Evolutionary conservation across 768 basidiomycete species (phyloP).

Genomic region (Suillus subluteus): DNA sequence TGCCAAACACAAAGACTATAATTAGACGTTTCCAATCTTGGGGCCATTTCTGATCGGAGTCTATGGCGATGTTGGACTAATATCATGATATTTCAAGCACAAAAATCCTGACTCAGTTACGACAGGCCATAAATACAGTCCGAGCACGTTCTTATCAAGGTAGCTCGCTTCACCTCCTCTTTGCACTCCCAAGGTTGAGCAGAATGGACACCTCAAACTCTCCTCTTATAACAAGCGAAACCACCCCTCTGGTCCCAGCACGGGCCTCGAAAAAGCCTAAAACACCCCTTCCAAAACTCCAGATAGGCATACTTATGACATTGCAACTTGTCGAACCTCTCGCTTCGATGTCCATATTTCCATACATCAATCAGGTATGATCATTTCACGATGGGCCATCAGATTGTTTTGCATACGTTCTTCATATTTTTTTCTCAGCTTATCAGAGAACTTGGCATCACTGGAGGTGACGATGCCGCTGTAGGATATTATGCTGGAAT

Average conservation of each 20-base stretch:
- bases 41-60: background rate
- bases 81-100: background rate
- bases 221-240: background rate
- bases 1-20: background rate
- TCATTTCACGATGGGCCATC: background rate
- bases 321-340: constrained; percentile 39
- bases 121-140: constrained; percentile 1
- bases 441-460: constrained; percentile 9
- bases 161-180: background rate
- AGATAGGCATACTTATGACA: constrained; percentile 30
- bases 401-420: background rate
- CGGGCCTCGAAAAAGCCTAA: background rate
- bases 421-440: background rate
- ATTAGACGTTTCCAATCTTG: background rate
- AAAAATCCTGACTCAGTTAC: background rate
- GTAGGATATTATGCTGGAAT: constrained; percentile 77
- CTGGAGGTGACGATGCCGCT: constrained; percentile 14
- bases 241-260: constrained; percentile 1
- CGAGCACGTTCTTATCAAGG: background rate
- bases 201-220: constrained; percentile 1
- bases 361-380: constrained; percentile 51
- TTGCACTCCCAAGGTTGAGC: background rate
- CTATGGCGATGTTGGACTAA: too few relatives aligned
- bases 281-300: background rate
- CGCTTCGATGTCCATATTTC: constrained; percentile 46